phyloP scores from a whole-genome alignment of 805 yeast genomes.

The Saccharomyces jurei region DNA sequence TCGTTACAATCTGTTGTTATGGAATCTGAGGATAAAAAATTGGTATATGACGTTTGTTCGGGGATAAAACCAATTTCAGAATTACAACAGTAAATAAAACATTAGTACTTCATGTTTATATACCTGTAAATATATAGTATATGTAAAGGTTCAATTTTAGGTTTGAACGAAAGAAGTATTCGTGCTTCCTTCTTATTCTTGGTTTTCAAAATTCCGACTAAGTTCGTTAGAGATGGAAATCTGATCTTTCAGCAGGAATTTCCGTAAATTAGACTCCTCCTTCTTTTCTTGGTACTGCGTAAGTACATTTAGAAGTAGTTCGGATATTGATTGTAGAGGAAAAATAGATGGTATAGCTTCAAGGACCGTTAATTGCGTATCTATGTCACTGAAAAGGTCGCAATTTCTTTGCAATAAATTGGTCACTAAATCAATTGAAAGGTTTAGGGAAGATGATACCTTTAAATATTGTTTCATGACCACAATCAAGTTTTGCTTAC shows the following conservation, averaged over 20 bases:
- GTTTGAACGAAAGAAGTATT: background rate
- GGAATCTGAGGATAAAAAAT: constrained; percentile 11
- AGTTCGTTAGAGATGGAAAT: constrained; percentile 7
- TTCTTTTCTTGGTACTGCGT: constrained; percentile 5
- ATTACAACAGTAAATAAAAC: constrained; percentile 1
- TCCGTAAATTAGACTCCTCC: constrained; percentile 11
- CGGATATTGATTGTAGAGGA: constrained; percentile 9
- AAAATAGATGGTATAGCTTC: constrained; percentile 13
- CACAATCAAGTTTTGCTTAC: constrained; percentile 8
- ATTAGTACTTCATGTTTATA: background rate
- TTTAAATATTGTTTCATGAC: constrained; percentile 16
- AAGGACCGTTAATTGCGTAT: constrained; percentile 8
- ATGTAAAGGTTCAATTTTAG: background rate
- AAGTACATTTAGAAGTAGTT: constrained; percentile 11
- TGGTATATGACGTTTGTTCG: constrained; percentile 25
- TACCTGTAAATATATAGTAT: background rate
- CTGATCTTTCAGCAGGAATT: constrained; percentile 19
- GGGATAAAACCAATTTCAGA: constrained; percentile 25
- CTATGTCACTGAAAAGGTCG: constrained; percentile 5
- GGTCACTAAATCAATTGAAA: constrained; percentile 7
- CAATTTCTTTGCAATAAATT: constrained; percentile 17
- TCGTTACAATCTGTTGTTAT: constrained; percentile 17
- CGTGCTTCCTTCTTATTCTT: background rate
- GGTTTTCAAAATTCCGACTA: background rate
- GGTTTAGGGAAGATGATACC: constrained; percentile 3